Evolutionary conservation across 371 early-diverging fungal genomes (phyloP).

Genomic region (Actinomortierella ambigua): DNA sequence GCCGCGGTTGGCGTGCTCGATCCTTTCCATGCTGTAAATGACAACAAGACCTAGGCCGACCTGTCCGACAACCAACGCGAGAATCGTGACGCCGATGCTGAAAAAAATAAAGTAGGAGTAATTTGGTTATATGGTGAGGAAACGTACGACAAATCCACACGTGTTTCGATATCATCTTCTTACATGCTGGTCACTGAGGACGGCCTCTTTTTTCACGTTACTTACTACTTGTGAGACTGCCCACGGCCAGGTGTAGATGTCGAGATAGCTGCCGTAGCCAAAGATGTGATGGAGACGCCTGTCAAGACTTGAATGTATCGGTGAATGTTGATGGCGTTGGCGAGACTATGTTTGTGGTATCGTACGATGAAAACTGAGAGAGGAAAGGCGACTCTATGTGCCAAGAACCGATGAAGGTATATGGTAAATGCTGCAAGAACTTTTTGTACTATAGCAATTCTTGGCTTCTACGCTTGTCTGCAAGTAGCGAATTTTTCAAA

Average conservation of each 20-base stretch:
- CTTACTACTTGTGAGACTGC: background rate
- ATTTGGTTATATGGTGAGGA: too few relatives aligned
- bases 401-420: background rate
- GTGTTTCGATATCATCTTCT: too few relatives aligned
- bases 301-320: conserved; percentile 5
- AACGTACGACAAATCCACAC: background rate
- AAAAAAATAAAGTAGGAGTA: background rate
- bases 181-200: too few relatives aligned
- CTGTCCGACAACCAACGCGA: conserved; percentile 3
- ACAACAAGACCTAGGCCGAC: background rate
- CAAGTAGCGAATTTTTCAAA: background rate
- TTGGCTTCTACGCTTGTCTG: too few relatives aligned
- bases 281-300: conserved; percentile 2
- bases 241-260: conserved; percentile 1
- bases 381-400: background rate
- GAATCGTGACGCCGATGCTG: conserved; percentile 2
- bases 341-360: conserved; percentile 6
- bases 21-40: background rate
- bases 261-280: conserved; percentile 2
- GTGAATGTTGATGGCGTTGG: conserved; percentile 4
- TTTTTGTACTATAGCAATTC: too few relatives aligned
- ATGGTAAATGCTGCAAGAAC: too few relatives aligned
- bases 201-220: background rate
- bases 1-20: background rate
- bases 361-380: conserved; percentile 2